Percentiles rank a stretch among this genome's conserved stretches.
Conservation (phyloP, 1,284 basidiomycete genomes). For the Ceratobasidium sp. region DNA sequence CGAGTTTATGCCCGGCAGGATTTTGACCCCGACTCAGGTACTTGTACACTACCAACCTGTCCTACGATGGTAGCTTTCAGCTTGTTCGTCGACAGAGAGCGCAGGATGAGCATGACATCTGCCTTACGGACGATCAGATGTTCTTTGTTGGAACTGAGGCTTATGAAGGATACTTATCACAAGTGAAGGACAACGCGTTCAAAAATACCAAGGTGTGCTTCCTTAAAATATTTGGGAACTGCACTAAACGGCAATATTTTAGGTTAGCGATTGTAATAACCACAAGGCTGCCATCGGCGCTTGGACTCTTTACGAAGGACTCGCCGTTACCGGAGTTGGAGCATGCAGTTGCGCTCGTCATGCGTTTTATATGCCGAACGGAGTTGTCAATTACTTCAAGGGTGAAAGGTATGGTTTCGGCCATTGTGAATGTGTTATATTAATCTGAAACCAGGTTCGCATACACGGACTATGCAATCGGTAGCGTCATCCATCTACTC, state of each 20-base stretch:
- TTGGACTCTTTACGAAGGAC: not conserved
- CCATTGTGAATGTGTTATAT: too few species aligned
- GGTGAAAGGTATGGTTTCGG: conserved; percentile 1
- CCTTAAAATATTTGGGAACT: not conserved
- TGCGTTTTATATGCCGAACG: not conserved
- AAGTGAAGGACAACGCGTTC: not conserved
- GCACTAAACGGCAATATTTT: not conserved
- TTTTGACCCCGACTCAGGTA: not conserved
- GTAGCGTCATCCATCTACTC: not conserved
- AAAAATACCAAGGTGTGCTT: not conserved
- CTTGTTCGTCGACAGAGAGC: not conserved
- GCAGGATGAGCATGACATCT: not conserved
- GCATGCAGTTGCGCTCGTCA: conserved; percentile 13
- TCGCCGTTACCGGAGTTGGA: conserved; percentile 1
- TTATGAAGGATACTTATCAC: not conserved
- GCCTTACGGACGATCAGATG: not conserved
- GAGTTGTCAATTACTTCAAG: conserved; percentile 6
- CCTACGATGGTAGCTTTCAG: conserved; percentile 28
- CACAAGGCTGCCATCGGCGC: not conserved
- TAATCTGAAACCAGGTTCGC: conserved; percentile 2
- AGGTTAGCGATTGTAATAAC: conserved; percentile 14
- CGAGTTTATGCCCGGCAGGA: too few species aligned
- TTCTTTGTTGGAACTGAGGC: not conserved
- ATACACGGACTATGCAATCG: conserved; percentile 26
- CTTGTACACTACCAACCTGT: not conserved